These are phyloP conservation scores for Butyriboletus regius DNA, from an alignment of 1,284 basidiomycete genomes.

Conservation along the genomic window DNA sequence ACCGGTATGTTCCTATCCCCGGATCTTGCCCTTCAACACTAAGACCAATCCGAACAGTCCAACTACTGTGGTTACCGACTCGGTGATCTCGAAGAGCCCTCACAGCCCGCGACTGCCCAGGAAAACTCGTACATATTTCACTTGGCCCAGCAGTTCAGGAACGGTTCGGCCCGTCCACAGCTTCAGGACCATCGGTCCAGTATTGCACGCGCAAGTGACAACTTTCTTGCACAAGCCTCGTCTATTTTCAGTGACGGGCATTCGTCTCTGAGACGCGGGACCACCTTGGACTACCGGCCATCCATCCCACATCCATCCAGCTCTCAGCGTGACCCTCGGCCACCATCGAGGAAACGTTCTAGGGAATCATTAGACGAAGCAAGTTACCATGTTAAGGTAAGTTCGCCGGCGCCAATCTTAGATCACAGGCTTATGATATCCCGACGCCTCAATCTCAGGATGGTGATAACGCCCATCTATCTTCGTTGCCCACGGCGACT, in stretches of 20 bases:
- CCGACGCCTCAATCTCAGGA: conserved; percentile 26
- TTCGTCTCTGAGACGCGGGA: conserved; percentile 19
- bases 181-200: conserved; percentile 31
- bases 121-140: conserved; percentile 22
- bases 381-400: conserved; percentile 31
- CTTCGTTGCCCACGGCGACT: conserved; percentile 19
- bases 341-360: conserved; percentile 33
- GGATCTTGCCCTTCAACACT: conserved; percentile 3
- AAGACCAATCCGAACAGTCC: conserved; percentile 11
- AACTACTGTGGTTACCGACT: conserved; percentile 18
- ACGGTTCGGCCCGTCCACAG: conserved; percentile 17
- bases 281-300: conserved; percentile 17
- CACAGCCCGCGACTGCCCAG: conserved; percentile 17
- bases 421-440: conserved; percentile 23
- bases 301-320: conserved; percentile 14
- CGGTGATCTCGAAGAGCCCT: conserved; percentile 11
- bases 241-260: conserved; percentile 28
- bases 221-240: conserved; percentile 32
- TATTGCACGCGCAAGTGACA: conserved; percentile 33
- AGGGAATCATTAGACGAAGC: conserved; percentile 30
- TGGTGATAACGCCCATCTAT: conserved; percentile 16
- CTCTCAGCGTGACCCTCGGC: conserved; percentile 17
- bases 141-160: conserved; percentile 22
- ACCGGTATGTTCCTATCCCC: conserved; percentile 16
- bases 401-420: conserved; percentile 30